Conservation (phyloP, 371 early-diverging fungal genomes). For the Mortierella sp. region DNA sequence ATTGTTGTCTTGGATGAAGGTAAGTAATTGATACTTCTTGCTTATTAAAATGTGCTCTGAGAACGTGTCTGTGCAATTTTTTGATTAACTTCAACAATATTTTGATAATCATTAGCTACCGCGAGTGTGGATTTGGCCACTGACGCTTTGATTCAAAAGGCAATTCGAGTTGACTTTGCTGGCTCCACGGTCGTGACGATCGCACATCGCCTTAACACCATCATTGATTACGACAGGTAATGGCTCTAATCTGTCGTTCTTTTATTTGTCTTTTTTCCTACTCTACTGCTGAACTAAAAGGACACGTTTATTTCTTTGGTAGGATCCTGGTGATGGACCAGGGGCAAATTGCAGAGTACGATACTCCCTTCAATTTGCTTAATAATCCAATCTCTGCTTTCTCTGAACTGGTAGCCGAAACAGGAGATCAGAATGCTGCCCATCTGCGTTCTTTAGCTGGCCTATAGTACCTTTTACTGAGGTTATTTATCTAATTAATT, state of each 20-base stretch:
- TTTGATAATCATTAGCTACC: slow-evolving; percentile 64
- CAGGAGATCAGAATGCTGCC: slow-evolving; percentile 60
- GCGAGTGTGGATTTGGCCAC: slow-evolving; percentile 83
- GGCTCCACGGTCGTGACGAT: slow-evolving; percentile 78
- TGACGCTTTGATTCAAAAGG: slow-evolving; percentile 81
- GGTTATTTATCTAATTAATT: neutral
- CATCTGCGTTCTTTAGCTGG: slow-evolving; percentile 26
- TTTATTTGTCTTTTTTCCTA: neutral
- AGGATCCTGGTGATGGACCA: neutral
- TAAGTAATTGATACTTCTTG: slow-evolving; percentile 17
- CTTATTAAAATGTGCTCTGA: too few relatives aligned
- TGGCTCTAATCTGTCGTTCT: slow-evolving; percentile 20
- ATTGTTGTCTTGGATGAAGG: slow-evolving; percentile 72
- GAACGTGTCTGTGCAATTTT: too few relatives aligned
- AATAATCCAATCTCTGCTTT: slow-evolving; percentile 74
- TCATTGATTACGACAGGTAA: slow-evolving; percentile 90
- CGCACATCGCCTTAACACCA: slow-evolving; percentile 85
- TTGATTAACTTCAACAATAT: neutral
- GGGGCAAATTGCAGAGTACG: slow-evolving; percentile 52
- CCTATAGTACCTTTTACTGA: neutral
- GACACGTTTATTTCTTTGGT: neutral
- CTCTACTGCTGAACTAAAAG: neutral
- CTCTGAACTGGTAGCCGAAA: slow-evolving; percentile 79
- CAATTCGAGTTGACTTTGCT: slow-evolving; percentile 79
- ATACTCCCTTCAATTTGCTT: slow-evolving; percentile 53